These are phyloP conservation scores for Fusarium bulbicola DNA, from an alignment of 2,329 filamentous ascomycete genomes.

Conservation along the genomic window DNA sequence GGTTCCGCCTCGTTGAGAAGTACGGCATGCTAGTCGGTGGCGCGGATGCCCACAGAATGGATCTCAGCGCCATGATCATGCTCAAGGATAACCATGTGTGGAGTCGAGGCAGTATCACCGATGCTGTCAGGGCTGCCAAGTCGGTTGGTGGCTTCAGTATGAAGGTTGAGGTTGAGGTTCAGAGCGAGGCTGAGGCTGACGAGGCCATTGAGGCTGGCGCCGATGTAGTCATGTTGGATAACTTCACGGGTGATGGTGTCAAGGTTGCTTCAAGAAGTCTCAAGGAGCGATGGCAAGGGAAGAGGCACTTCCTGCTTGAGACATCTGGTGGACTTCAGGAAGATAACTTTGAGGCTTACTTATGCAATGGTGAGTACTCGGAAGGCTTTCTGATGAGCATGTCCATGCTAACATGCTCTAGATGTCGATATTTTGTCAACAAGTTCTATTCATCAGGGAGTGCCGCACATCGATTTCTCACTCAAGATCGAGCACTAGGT, in stretches of 20 bases:
- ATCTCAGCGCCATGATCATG: slow-evolving; percentile 96
- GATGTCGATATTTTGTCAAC: slow-evolving; percentile 97
- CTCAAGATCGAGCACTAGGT: slow-evolving; percentile 75
- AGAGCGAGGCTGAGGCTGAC: slow-evolving; percentile 86
- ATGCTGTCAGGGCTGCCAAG: slow-evolving; percentile 85
- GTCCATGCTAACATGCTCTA: slow-evolving; percentile 41
- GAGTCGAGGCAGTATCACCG: slow-evolving; percentile 85
- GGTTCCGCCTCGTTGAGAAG: slow-evolving; percentile 95
- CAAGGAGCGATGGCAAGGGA: slow-evolving; percentile 82
- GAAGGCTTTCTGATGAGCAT: not conserved
- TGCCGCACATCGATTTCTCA: slow-evolving; percentile 93
- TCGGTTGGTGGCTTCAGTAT: slow-evolving; percentile 86
- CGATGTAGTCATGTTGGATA: slow-evolving; percentile 97
- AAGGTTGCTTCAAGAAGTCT: slow-evolving; percentile 77
- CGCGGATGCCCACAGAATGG: slow-evolving; percentile 90
- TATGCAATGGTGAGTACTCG: slow-evolving; percentile 70
- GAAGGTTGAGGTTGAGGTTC: slow-evolving; percentile 97
- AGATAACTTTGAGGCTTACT: slow-evolving; percentile 84
- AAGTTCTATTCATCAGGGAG: slow-evolving; percentile 95
- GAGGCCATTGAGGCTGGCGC: slow-evolving; percentile 91
- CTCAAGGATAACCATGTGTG: slow-evolving; percentile 99
- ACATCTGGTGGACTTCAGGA: slow-evolving; percentile 90
- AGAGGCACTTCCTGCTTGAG: slow-evolving; percentile 81
- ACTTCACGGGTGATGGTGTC: slow-evolving; percentile 85
- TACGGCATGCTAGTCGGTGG: slow-evolving; percentile 97